These are phyloP conservation scores for Phytophthora kernoviae DNA, from an alignment of 352 stramenopile genomes.

Conservation along the genomic window DNA sequence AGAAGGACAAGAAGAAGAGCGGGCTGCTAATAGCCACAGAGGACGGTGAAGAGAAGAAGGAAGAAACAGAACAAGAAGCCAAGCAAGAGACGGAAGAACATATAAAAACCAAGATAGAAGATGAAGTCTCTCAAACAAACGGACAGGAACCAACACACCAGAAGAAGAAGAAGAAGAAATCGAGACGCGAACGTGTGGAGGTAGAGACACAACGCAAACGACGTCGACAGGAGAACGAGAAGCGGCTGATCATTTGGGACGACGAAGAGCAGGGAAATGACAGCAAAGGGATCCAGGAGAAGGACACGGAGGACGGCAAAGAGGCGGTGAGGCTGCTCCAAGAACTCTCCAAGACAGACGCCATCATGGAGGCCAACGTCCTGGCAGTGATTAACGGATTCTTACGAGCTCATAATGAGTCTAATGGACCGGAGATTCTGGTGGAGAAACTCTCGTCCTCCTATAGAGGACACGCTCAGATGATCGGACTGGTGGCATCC, in stretches of 20 bases:
- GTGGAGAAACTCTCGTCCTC: constrained; percentile 88
- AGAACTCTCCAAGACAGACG: constrained; percentile 69
- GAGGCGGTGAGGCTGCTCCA: constrained; percentile 74
- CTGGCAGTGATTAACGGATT: constrained; percentile 86
- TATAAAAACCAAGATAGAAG: constrained; percentile 5
- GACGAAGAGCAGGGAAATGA: constrained; percentile 57
- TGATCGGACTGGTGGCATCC: constrained; percentile 84
- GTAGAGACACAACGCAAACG: constrained; percentile 43
- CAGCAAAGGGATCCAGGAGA: constrained; percentile 48
- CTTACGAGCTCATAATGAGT: constrained; percentile 73
- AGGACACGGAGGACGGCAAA: constrained; percentile 76
- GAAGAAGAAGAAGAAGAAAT: constrained; percentile 55
- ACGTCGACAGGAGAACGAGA: constrained; percentile 57
- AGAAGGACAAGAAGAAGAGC: constrained; percentile 33
- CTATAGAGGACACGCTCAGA: constrained; percentile 86
- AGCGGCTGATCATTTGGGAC: constrained; percentile 86
- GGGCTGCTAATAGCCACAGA: no score
- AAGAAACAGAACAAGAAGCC: constrained; percentile 1
- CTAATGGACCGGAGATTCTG: constrained; percentile 83
- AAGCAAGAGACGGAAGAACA: constrained; percentile 8
- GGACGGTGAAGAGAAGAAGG: constrained; percentile 12
- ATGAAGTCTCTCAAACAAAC: not conserved
- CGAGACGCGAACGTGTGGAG: constrained; percentile 24
- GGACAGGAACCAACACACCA: constrained; percentile 28
- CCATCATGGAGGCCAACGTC: constrained; percentile 87